These are phyloP conservation scores for Aspergillus novoparasiticus DNA, from an alignment of 2,329 filamentous ascomycete genomes.

Conservation along the genomic window DNA sequence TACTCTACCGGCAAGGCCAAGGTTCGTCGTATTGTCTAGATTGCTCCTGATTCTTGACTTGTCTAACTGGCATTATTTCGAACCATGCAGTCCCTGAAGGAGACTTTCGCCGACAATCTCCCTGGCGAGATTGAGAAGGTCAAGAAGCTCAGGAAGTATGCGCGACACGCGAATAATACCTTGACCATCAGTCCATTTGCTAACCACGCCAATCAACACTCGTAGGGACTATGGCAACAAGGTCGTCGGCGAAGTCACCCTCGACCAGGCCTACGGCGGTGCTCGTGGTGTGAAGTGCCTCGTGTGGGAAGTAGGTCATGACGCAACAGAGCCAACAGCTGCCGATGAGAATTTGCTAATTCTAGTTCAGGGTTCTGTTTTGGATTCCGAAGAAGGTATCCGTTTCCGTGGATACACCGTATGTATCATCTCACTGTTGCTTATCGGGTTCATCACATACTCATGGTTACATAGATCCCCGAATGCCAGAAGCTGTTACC, in stretches of 20 bases:
- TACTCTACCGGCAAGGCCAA: conserved; percentile 88
- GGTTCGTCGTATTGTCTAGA: conserved; percentile 53
- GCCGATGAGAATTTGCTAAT: conserved; percentile 12
- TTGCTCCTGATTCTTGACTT: conserved; percentile 28
- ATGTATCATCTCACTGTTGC: conserved; percentile 30
- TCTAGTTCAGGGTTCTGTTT: conserved; percentile 71
- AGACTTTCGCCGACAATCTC: conserved; percentile 94
- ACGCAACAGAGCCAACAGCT: not conserved
- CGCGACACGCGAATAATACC: conserved; percentile 19
- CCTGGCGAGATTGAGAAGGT: conserved; percentile 98
- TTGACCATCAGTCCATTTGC: conserved; percentile 10
- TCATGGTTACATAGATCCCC: conserved; percentile 65
- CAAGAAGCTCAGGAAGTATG: conserved; percentile 96
- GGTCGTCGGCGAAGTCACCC: conserved; percentile 94
- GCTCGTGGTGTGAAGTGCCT: conserved; percentile 98
- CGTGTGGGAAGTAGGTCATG: conserved; percentile 77
- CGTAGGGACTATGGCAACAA: conserved; percentile 88
- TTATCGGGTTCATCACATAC: conserved; percentile 13
- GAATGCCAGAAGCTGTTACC: conserved; percentile 98
- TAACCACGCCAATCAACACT: conserved; percentile 24
- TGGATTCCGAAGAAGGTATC: conserved; percentile 98
- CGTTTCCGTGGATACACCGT: conserved; percentile 97
- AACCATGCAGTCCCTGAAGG: conserved; percentile 79
- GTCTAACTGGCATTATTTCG: conserved; percentile 29
- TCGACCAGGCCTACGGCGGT: conserved; percentile 99